Percentiles rank a stretch among this genome's conserved stretches.
These are phyloP conservation scores for Lecanoromycetidae sp. DNA, from an alignment of 2,329 filamentous ascomycete species.

Conservation along the genomic window DNA sequence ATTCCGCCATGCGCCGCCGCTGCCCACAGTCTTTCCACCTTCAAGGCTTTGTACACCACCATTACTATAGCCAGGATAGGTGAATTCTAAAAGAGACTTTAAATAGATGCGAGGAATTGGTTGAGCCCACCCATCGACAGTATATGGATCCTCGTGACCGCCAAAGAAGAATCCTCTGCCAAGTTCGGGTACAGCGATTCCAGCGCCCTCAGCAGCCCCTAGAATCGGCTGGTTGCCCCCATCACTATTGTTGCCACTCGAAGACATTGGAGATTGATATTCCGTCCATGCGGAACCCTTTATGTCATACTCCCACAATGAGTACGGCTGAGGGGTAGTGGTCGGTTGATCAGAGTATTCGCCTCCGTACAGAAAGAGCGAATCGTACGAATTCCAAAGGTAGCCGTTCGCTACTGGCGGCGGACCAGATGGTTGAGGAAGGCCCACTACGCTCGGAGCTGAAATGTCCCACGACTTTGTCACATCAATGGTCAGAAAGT, in stretches of 20 bases:
- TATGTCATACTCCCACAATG: constrained; percentile 61
- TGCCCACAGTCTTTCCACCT: constrained; percentile 43
- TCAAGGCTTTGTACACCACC: constrained; percentile 46
- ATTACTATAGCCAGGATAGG: constrained; percentile 58
- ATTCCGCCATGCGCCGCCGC: constrained; percentile 56
- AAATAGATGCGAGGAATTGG: constrained; percentile 54
- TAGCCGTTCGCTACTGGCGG: constrained; percentile 62
- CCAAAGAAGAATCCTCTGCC: constrained; percentile 69
- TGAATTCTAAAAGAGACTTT: constrained; percentile 64
- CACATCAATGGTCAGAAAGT: constrained; percentile 60
- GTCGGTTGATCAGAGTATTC: constrained; percentile 55
- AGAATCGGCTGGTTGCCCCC: constrained; percentile 46
- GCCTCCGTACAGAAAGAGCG: constrained; percentile 62
- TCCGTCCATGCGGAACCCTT: constrained; percentile 49
- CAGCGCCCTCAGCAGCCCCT: constrained; percentile 61
- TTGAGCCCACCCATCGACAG: constrained; percentile 56
- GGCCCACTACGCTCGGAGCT: constrained; percentile 49
- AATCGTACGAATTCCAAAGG: constrained; percentile 60
- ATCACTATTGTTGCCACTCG: constrained; percentile 50
- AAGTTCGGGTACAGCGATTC: constrained; percentile 55
- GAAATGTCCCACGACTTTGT: constrained; percentile 59
- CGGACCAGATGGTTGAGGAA: constrained; percentile 54
- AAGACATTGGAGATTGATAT: constrained; percentile 48
- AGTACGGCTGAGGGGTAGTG: constrained; percentile 44
- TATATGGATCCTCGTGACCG: constrained; percentile 57